Conservation (phyloP, 2,329 filamentous ascomycete species). For the Aspergillus fumigatiaffinis region DNA sequence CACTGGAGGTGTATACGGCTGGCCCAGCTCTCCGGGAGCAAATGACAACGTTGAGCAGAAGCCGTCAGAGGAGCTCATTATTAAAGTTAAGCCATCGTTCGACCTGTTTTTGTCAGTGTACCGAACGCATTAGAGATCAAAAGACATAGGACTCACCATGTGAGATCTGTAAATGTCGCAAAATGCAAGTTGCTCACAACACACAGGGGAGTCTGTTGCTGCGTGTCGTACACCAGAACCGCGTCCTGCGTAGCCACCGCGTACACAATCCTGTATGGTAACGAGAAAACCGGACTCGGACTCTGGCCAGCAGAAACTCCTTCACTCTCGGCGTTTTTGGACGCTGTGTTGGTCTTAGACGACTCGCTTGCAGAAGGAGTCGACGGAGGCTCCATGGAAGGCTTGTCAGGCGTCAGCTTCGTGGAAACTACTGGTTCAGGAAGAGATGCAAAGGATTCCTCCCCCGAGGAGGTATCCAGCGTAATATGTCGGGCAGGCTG, state of each 20-base stretch:
- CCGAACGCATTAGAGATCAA: not conserved
- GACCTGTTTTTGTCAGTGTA: constrained; percentile 53
- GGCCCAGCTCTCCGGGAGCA: constrained; percentile 74
- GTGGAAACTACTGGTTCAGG: constrained; percentile 73
- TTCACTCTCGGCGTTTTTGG: constrained; percentile 49
- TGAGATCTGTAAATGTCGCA: constrained; percentile 92
- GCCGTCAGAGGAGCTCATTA: constrained; percentile 97
- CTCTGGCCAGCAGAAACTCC: constrained; percentile 51
- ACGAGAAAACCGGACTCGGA: constrained; percentile 64
- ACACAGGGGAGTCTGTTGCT: constrained; percentile 89
- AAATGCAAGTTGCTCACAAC: constrained; percentile 96
- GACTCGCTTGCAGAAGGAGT: constrained; percentile 44
- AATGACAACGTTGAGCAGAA: constrained; percentile 95
- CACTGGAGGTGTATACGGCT: constrained; percentile 61
- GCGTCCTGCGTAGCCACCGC: constrained; percentile 96
- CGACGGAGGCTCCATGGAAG: constrained; percentile 74
- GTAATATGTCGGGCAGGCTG: constrained; percentile 82
- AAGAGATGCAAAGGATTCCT: constrained; percentile 76
- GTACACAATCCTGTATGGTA: constrained; percentile 93
- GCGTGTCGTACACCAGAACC: constrained; percentile 91
- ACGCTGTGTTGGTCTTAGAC: constrained; percentile 51
- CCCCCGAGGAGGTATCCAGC: constrained; percentile 84
- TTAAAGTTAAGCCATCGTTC: constrained; percentile 69
- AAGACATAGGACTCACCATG: constrained; percentile 63
- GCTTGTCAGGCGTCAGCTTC: constrained; percentile 40